A percentile compares a stretch with the other conserved stretches of the same genome.
These are phyloP conservation scores for Camelina sativa DNA, from an alignment of 345 rosid species.

Conservation along the genomic window DNA sequence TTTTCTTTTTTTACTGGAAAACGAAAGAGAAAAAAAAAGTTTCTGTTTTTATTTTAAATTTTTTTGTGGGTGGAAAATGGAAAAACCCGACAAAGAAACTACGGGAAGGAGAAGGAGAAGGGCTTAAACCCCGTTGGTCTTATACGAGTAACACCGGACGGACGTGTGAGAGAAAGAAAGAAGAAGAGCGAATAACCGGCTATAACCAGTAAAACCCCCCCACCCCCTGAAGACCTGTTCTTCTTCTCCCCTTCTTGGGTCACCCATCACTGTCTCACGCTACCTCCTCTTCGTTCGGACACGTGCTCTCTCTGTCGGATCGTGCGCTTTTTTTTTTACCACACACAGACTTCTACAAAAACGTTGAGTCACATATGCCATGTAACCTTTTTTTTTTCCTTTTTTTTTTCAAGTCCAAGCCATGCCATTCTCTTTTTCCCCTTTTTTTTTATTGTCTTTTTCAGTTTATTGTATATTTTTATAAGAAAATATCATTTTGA, in stretches of 20 bases:
- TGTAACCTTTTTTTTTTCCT: neutral
- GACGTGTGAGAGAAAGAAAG: slow-evolving; percentile 19
- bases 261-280: slow-evolving; percentile 46
- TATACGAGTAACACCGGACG: slow-evolving; percentile 33
- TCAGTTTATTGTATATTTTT: neutral
- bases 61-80: neutral
- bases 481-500: neutral
- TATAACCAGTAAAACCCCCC: slow-evolving; percentile 45
- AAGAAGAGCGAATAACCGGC: slow-evolving; percentile 43
- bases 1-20: neutral
- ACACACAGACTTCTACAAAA: slow-evolving; percentile 41
- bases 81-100: slow-evolving; percentile 28
- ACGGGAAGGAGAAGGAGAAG: slow-evolving; percentile 3
- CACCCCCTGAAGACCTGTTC: slow-evolving; percentile 51
- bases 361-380: slow-evolving; percentile 44
- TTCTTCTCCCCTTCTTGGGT: slow-evolving; percentile 44
- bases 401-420: slow-evolving; percentile 32
- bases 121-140: slow-evolving; percentile 46
- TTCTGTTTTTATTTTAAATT: neutral
- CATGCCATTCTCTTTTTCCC: slow-evolving; percentile 34
- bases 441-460: neutral
- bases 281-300: slow-evolving; percentile 11
- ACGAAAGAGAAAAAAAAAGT: neutral
- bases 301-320: slow-evolving; percentile 41
- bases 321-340: slow-evolving; percentile 28